phyloP scores from a whole-genome alignment of 768 basidiomycete genomes.

The Hydnomerulius pinastri region DNA sequence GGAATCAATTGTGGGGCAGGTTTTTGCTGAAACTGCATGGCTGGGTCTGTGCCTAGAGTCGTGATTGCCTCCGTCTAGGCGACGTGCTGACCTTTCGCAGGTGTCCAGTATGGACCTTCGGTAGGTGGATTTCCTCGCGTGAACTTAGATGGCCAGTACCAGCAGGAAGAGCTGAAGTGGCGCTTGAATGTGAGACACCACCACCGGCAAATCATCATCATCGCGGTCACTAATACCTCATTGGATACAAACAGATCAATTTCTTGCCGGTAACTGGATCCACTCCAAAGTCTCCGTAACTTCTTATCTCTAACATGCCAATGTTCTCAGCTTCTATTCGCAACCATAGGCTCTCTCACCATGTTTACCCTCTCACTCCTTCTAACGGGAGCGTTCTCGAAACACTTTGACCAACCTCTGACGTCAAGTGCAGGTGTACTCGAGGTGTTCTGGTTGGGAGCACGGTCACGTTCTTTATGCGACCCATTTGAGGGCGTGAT shows the following conservation, averaged over 20 bases:
- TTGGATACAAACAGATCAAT: too few species aligned
- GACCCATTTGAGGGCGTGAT: background rate
- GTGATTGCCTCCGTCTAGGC: too few species aligned
- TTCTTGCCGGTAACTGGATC: background rate
- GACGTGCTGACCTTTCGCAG: too few species aligned
- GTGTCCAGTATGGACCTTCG: too few species aligned
- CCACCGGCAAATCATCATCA: background rate
- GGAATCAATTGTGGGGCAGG: too few species aligned
- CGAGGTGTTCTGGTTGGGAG: constrained; percentile 1
- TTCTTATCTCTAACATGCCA: background rate
- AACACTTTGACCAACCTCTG: background rate
- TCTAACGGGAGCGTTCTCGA: background rate
- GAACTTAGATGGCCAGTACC: background rate
- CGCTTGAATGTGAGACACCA: background rate
- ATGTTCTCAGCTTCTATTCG: constrained; percentile 1
- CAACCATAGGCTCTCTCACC: background rate
- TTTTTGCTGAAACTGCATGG: too few species aligned
- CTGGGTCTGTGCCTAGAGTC: too few species aligned
- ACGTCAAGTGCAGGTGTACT: background rate
- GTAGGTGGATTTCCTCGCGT: background rate
- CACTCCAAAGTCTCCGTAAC: too few species aligned
- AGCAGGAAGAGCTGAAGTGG: background rate
- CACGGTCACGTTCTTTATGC: background rate
- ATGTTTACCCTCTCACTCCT: background rate
- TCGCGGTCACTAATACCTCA: background rate